These are phyloP conservation scores for Polychytrium aggregatum DNA, from an alignment of 192 early-diverging fungal species.

Conservation along the genomic window DNA sequence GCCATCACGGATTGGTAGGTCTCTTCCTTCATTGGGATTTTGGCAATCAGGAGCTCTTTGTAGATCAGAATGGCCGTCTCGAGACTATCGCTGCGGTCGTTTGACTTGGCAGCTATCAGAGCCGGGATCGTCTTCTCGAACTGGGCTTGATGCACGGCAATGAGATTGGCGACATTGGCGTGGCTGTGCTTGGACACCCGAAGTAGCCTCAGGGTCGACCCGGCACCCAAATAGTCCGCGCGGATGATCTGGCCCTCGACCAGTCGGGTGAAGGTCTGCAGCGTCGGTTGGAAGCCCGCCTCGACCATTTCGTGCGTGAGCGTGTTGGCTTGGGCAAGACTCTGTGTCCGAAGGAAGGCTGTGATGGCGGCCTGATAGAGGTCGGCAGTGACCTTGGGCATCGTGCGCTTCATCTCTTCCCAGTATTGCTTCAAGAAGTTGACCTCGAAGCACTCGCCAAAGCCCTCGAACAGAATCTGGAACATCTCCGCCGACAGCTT, in stretches of 20 bases:
- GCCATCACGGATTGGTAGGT: conserved; percentile 7
- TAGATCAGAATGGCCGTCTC: background rate
- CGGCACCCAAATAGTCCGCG: conserved; percentile 13
- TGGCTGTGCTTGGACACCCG: conserved; percentile 2
- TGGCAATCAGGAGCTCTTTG: conserved; percentile 12
- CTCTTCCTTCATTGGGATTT: conserved; percentile 3
- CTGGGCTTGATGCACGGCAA: background rate
- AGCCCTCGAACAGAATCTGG: conserved; percentile 14
- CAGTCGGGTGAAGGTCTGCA: background rate
- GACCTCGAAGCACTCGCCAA: conserved; percentile 10
- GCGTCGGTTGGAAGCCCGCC: background rate
- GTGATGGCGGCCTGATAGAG: conserved; percentile 17
- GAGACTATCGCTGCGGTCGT: conserved; percentile 1
- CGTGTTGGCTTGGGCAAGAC: conserved; percentile 7
- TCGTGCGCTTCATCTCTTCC: background rate
- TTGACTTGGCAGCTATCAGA: background rate
- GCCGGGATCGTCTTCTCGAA: background rate
- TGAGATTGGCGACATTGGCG: background rate
- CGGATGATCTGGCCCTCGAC: conserved; percentile 5
- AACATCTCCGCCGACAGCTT: conserved; percentile 4
- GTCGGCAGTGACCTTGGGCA: conserved; percentile 7
- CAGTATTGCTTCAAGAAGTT: conserved; percentile 6
- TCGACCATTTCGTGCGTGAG: conserved; percentile 11
- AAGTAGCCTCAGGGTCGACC: too few species aligned
- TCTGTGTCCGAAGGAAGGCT: conserved; percentile 9